These are phyloP conservation scores for Aspergillus puulaauensis DNA, from an alignment of 2,329 filamentous ascomycete species.

Conservation along the genomic window DNA sequence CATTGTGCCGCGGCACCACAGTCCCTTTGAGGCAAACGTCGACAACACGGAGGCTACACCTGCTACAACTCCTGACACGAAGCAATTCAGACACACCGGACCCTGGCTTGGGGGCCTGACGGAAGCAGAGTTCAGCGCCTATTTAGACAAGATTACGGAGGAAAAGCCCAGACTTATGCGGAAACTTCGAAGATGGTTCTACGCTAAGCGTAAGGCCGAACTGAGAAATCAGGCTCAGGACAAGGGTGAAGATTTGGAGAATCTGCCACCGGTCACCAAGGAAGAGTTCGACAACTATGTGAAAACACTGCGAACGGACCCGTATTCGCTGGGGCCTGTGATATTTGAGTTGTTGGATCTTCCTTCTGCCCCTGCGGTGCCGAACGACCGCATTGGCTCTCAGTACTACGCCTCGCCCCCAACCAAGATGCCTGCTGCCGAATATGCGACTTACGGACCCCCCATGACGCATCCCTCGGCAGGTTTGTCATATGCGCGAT, in stretches of 20 bases:
- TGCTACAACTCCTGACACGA: conserved; percentile 30
- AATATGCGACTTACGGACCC: conserved; percentile 50
- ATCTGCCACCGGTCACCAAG: conserved; percentile 36
- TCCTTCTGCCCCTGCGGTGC: conserved; percentile 44
- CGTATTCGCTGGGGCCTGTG: conserved; percentile 50
- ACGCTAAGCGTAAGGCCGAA: conserved; percentile 34
- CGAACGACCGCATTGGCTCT: conserved; percentile 33
- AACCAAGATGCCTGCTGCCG: conserved; percentile 37
- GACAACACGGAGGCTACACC: conserved; percentile 46
- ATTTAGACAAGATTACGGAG: conserved; percentile 47
- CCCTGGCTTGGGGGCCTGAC: conserved; percentile 60
- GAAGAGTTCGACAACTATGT: conserved; percentile 49
- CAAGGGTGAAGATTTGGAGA: conserved; percentile 37
- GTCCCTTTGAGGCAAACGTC: conserved; percentile 42
- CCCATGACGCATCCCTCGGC: conserved; percentile 65
- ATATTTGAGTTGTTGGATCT: conserved; percentile 59
- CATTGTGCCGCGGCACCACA: conserved; percentile 32
- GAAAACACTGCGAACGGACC: conserved; percentile 42
- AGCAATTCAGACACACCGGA: conserved; percentile 58
- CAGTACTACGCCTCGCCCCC: conserved; percentile 37
- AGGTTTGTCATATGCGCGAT: conserved; percentile 62
- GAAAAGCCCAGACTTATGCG: conserved; percentile 41
- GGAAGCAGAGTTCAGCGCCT: conserved; percentile 55
- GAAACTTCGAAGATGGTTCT: conserved; percentile 36
- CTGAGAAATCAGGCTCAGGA: conserved; percentile 41